Conservation (phyloP, 305 asterid genomes). For the Rubia balearica region DNA sequence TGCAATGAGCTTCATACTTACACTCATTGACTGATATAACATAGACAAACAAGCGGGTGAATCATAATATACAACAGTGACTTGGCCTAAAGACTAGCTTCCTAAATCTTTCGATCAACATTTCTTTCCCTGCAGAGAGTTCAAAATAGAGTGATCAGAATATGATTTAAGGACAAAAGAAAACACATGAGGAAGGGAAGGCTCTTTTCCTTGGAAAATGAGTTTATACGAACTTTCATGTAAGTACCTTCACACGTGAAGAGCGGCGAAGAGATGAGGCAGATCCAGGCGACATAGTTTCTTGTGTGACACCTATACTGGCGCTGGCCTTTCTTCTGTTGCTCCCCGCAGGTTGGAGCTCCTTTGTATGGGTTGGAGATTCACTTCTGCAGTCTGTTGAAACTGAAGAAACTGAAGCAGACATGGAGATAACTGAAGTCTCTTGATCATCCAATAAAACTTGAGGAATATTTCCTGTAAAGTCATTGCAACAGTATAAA, state of each 20-base stretch:
- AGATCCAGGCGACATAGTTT: no score
- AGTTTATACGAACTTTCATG: neutral
- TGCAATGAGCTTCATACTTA: neutral
- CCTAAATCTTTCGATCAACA: constrained; percentile 7
- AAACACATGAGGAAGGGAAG: neutral
- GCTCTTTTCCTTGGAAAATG: neutral
- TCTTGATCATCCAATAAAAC: constrained; percentile 38
- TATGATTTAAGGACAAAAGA: neutral
- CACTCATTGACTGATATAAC: neutral
- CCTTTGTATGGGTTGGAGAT: constrained; percentile 35
- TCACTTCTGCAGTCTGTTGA: constrained; percentile 51
- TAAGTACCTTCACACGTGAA: no score
- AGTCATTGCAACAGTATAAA: constrained; percentile 24
- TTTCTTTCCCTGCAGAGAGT: constrained; percentile 20
- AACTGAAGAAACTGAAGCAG: constrained; percentile 60
- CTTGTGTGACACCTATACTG: constrained; percentile 27
- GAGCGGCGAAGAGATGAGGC: no score
- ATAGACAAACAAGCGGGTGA: neutral
- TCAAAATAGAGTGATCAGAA: neutral
- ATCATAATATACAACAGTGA: constrained; percentile 7
- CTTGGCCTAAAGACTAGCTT: neutral
- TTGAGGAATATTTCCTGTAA: constrained; percentile 37
- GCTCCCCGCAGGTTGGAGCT: constrained; percentile 32
- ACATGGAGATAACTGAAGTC: constrained; percentile 30
- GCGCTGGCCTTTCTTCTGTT: constrained; percentile 33